Evolutionary conservation across 768 basidiomycete species (phyloP), one percentile per base, ranked within the genome.

Genomic region (Lentinus brumalis): DNA sequence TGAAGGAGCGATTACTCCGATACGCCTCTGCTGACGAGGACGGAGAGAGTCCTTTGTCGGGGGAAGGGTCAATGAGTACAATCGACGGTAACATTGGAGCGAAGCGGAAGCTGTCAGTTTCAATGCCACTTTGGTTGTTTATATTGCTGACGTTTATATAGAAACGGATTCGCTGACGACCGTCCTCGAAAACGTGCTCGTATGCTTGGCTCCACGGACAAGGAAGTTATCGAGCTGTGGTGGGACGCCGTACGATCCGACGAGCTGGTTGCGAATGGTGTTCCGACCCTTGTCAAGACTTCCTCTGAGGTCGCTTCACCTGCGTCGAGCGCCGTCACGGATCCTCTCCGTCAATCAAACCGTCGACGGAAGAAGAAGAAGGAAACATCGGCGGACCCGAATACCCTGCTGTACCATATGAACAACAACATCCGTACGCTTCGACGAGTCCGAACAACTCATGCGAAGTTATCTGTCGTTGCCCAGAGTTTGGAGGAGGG

Each of bases 381-480:
- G 66, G 61, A 57, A 15, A 53, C 49, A 1, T 61, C 63, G 4
- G 52, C 63, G 21, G 21, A 26, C 7, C 66, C 64, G 18, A 61
- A 70, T 59, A 80, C 87, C 1, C 73, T 94, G 18, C 76, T 92
- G n/a, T 75, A 74, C 15, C 67, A 86, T 55, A 92, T 94, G 86
- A 92, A 89, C 70, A 77, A 77, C 53, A 94, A 94, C 68, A 85
- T 94, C 59, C 84, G 80, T 64, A 89, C 89, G 3, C 81, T 93
- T 76, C 84, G 86, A 59, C 82, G 87, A 29, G 81, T 94, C 32
- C 79, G 90, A 55, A 82, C 84, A 62, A 91, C 87, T 0, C 90
- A 94, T 69, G 77, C 83, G 59, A 88, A 87, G 67, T 87, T 92
- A 64, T 78, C 84, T 0, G 83, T 86, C 8, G 71, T 94, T 52